These are phyloP conservation scores for Hypoxylon sp. DNA, from an alignment of 2,329 filamentous ascomycete genomes.

Conservation along the genomic window DNA sequence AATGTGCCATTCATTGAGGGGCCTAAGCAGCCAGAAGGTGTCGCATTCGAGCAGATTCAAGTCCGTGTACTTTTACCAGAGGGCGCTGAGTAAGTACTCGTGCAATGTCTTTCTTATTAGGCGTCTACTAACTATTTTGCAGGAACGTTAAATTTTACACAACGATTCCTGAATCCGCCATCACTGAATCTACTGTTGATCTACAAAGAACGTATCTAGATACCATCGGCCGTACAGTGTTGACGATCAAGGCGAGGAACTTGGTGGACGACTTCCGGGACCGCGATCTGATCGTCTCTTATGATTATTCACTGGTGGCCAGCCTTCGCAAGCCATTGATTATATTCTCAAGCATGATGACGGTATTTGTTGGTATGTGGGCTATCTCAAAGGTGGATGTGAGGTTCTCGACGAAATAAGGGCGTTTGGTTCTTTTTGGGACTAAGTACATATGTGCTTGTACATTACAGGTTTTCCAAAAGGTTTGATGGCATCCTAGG, in stretches of 20 bases:
- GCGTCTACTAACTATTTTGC: slow-evolving; percentile 61
- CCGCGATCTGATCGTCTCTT: slow-evolving; percentile 86
- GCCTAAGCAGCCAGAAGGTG: slow-evolving; percentile 85
- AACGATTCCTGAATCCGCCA: slow-evolving; percentile 74
- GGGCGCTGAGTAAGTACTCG: slow-evolving; percentile 80
- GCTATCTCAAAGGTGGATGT: slow-evolving; percentile 83
- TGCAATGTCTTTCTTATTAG: slow-evolving; percentile 40
- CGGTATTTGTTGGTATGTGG: slow-evolving; percentile 83
- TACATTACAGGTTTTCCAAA: slow-evolving; percentile 40
- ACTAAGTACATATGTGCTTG: slow-evolving; percentile 38
- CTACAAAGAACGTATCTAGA: slow-evolving; percentile 94
- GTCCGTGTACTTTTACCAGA: slow-evolving; percentile 91
- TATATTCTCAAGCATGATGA: slow-evolving; percentile 79
- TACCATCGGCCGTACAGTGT: slow-evolving; percentile 86
- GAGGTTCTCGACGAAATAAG: slow-evolving; percentile 74
- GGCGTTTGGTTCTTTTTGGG: slow-evolving; percentile 36
- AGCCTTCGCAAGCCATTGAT: slow-evolving; percentile 89
- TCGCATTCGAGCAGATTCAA: slow-evolving; percentile 86
- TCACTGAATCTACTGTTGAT: slow-evolving; percentile 71
- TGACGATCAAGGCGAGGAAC: slow-evolving; percentile 86
- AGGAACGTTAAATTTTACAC: slow-evolving; percentile 87
- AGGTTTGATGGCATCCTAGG: slow-evolving; percentile 28
- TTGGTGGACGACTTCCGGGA: slow-evolving; percentile 92
- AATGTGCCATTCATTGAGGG: slow-evolving; percentile 95
- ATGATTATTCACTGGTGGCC: slow-evolving; percentile 83